Evolutionary conservation across 495 filamentous ascomycete species (phyloP), one percentile per base, ranked within the genome.

Genomic region (Chlorociboria aeruginascens): DNA sequence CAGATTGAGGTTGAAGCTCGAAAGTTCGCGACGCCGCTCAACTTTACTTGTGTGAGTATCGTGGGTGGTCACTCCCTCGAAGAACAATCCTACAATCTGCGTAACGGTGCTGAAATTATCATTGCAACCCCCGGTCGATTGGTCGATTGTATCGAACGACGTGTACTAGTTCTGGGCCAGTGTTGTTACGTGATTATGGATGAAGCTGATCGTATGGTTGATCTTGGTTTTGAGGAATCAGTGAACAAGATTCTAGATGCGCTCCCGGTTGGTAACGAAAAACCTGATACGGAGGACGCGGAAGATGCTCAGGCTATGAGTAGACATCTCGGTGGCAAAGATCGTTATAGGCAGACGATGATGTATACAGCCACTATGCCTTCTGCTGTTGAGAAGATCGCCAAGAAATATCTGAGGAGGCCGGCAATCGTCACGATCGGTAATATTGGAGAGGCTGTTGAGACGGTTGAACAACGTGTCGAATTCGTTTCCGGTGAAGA

Each of bases 281-380:
- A 98, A 66, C 92, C 92, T 0, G 92, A 98, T 58, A 85, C 81
- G 0, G 92, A 97, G 32, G 90, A 89, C 53, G 92, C 93, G 29
- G 92, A 98, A 64, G 76, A 97, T 62, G 73, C 89, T 0, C 66
- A 74, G 40, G 77, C 81, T 4, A 97, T 97, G 93, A 83, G 75
- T 48, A 79, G 79, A 36, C 86, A 87, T 48, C 66, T 93, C 2
- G 82, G 83, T 34, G 82, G 85, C 30, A 86, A 86, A 59, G 85
- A 94, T 60, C 77, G 85, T 12, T 99, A 97, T 66, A 70, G 92
- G 45, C 93, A 99, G 64, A 99, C 92, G 2, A 99, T 99, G 92
- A 99, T 99, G 92, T 99, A 97, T 76, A 99, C 93, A 48, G 92
- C 92, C 9, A 99, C 92, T 28, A 99, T 99, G 92, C 89, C 93